Percentiles rank a stretch among this genome's conserved stretches.
These are phyloP conservation scores for Turnera subulata DNA, from an alignment of 345 rosid species.

Conservation along the genomic window DNA sequence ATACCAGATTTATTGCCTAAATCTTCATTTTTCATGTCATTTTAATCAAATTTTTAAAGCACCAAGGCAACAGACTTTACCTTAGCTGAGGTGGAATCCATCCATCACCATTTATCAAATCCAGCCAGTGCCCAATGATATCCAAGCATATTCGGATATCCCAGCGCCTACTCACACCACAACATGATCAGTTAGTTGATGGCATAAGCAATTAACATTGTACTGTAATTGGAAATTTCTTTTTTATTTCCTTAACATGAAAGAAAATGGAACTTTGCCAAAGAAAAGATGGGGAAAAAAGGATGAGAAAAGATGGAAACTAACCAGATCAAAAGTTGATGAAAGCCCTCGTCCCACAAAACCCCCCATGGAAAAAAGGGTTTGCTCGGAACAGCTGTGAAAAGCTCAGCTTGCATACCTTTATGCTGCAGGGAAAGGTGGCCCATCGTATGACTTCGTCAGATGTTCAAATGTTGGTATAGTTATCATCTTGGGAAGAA, in stretches of 20 bases:
- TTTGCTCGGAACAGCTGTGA: constrained; percentile 93
- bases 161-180: constrained; percentile 72
- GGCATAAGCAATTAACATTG: constrained; percentile 10
- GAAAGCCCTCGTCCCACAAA: constrained; percentile 98
- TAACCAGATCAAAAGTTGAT: constrained; percentile 81
- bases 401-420: constrained; percentile 67
- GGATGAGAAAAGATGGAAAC: constrained; percentile 21
- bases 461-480: constrained; percentile 17
- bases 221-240: constrained; percentile 7
- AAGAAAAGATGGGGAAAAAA: constrained; percentile 5
- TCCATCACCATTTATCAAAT: constrained; percentile 84
- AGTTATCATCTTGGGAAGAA: too few relatives aligned
- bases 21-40: not conserved
- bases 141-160: constrained; percentile 77
- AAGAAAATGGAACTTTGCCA: constrained; percentile 2
- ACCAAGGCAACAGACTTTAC: constrained; percentile 18
- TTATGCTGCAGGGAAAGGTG: constrained; percentile 43
- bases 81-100: constrained; percentile 98
- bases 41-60: not conserved
- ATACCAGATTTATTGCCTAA: too few relatives aligned
- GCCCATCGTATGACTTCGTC: constrained; percentile 30
- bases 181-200: constrained; percentile 8
- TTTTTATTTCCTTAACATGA: constrained; percentile 1
- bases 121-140: constrained; percentile 93
- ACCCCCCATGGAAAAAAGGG: constrained; percentile 89